Base-by-base conservation (phyloP, 257 asterid species). In the Lycium ferocissimum region DNA sequence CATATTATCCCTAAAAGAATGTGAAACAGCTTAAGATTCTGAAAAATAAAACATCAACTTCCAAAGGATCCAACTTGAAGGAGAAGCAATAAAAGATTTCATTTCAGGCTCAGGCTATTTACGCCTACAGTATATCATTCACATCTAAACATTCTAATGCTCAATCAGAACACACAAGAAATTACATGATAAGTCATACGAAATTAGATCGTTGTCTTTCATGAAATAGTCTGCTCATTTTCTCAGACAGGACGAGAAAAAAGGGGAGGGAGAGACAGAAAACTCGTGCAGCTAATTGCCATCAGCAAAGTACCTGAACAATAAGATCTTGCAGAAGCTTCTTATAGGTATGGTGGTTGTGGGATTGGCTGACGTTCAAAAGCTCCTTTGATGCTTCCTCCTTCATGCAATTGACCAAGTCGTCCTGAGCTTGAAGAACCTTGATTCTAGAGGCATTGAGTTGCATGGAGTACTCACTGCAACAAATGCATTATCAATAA, bases 401-500 rank as follows among this genome's bases (percentile, higher is more conserved):
- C 93, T 89, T 94, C 98, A 93, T 94, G 80, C 93, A 87, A 88
- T 87, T 92, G 58, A 93, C 96, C 89, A 95, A 89, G 89, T 95
- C 99, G 86, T 95, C 99, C 89, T 94, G 98, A 67, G 97, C 97
- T 87, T 94, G 98, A 89, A 94, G 98, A 90, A 94, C 98, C 92
- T 93, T 94, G 87, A 94, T 87, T 65, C 98, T 89, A 83, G 98
- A 93, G 61, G 97, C 94, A 92, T 94, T 94, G 83, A 94, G 91
- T 80, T 93, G 98, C 97, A 92, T 94, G 40, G 98, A 94, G 87
- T 94, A 94, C 87, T 94, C 98, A 70, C 98, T 94, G 89, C 86
- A 89, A 82, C 86, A 84, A 80, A 47, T 62, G 70, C 87, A 62
- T 70, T 79, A 75, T 80, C 82, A 17, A 65, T 15, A 80, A 84